Evolutionary conservation across 305 asterid genomes (phyloP), one percentile per base, ranked within the genome.

Genomic region (Fraxinus sp.): DNA sequence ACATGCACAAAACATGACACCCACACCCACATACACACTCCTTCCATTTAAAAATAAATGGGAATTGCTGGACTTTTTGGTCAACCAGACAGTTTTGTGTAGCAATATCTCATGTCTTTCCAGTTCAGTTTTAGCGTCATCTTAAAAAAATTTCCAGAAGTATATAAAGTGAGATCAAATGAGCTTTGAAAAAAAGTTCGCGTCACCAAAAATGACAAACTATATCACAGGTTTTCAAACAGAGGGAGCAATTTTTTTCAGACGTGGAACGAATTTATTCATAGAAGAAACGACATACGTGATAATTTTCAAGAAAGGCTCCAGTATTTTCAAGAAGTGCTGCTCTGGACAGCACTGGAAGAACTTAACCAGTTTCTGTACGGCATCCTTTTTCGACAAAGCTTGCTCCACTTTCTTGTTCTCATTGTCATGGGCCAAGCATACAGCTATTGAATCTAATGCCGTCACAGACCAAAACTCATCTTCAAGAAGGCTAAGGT

Each of bases 381-480:
- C 90, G 73, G 99, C 97, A 52, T 93, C 99, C 92, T 95, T 97
- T 87, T 77, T 95, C 0, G 95, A 90, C 89, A 97, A 90, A 80
- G 97, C 97, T 87, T 93, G 97, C 88, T 97, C 99, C 55, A 97
- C 98, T 89, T 95, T 97, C 89, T 81, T 92, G 90, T 87, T 93
- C 82, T 97, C 99, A 33, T 93, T 95, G 89, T 97, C 99, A 79
- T 93, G 98, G 76, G 98, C 98, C 93, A 97, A 92, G 90, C 98
- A 97, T 82, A 93, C 92, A 77, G 98, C 99, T 88, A 97, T 92
- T 36, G 99, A 97, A 88, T 97, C 99, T 88, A 97, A 90, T 87
- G 98, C 97, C 77, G 98, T 97, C 85, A 95, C 98, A 83, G 97
- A 95, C 99, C 99, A 97, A 71, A 90, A 80, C 78, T 95, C 95